A percentile compares a stretch with the other conserved stretches of the same genome.
Conservation (phyloP, 2,329 filamentous ascomycete genomes). For the Acrocalymma vagum region DNA sequence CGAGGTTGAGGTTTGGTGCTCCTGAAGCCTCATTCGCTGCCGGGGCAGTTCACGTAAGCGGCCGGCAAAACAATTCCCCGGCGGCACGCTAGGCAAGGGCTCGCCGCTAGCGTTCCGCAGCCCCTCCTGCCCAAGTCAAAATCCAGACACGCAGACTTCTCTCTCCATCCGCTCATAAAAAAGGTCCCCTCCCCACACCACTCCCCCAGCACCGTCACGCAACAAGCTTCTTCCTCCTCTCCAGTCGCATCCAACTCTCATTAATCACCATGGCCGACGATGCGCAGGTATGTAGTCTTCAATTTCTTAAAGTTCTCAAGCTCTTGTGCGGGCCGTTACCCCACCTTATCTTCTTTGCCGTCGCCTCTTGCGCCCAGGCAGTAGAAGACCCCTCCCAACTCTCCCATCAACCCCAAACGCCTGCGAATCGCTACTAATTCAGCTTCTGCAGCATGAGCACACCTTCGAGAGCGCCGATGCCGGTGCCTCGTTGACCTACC, state of each 20-base stretch:
- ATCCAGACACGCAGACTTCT: constrained; percentile 44
- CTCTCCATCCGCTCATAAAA: constrained; percentile 34
- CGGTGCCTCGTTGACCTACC: constrained; percentile 92
- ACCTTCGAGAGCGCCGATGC: constrained; percentile 95
- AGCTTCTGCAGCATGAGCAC: constrained; percentile 60
- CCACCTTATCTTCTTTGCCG: constrained; percentile 46
- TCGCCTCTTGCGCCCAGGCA: constrained; percentile 40
- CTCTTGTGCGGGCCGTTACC: constrained; percentile 40
- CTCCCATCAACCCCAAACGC: constrained; percentile 6
- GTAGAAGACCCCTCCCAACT: constrained; percentile 12
- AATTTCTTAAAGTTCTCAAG: constrained; percentile 25
- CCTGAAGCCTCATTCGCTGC: too few relatives aligned
- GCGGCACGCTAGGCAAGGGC: constrained; percentile 29
- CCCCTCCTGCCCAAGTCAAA: constrained; percentile 42
- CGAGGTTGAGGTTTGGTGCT: background rate
- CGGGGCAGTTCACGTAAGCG: background rate
- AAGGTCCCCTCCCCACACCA: constrained; percentile 35
- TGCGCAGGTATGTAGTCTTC: constrained; percentile 72
- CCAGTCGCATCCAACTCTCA: constrained; percentile 45
- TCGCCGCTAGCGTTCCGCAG: constrained; percentile 29
- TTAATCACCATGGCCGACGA: constrained; percentile 72
- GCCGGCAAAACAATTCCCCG: constrained; percentile 30
- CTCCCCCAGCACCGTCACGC: constrained; percentile 33
- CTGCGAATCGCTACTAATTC: constrained; percentile 34
- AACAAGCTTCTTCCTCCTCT: constrained; percentile 39